Conservation (phyloP, 768 basidiomycete species). For the Stropharia rugosoannulata region DNA sequence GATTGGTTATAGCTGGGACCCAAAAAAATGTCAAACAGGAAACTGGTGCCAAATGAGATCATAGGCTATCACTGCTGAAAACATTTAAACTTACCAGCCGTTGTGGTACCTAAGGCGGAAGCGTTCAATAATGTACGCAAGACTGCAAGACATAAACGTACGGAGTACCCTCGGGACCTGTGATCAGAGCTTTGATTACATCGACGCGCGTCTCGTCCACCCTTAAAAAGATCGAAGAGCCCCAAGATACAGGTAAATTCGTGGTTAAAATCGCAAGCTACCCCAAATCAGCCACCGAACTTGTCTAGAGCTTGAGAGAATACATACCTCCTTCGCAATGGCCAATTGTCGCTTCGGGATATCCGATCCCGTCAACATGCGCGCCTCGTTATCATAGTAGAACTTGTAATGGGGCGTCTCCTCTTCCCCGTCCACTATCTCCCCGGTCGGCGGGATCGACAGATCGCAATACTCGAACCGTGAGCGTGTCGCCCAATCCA, state of each 20-base stretch:
- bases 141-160: slow-evolving; percentile 37
- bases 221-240: slow-evolving; percentile 89
- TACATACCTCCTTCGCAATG: slow-evolving; percentile 86
- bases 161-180: slow-evolving; percentile 93
- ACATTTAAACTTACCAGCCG: slow-evolving; percentile 68
- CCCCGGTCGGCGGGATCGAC: slow-evolving; percentile 35
- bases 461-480: slow-evolving; percentile 95
- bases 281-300: slow-evolving; percentile 3
- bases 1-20: slow-evolving; percentile 85
- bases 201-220: slow-evolving; percentile 93
- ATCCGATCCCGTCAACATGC: slow-evolving; percentile 81
- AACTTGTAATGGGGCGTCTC: slow-evolving; percentile 78
- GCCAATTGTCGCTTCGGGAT: slow-evolving; percentile 91
- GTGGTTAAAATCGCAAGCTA: slow-evolving; percentile 92
- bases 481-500: slow-evolving; percentile 79
- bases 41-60: slow-evolving; percentile 18
- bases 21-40: slow-evolving; percentile 89
- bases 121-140: slow-evolving; percentile 4
- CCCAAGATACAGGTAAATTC: slow-evolving; percentile 92
- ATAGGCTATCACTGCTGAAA: neutral
- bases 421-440: slow-evolving; percentile 29
- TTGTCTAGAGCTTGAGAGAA: neutral
- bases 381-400: slow-evolving; percentile 78
- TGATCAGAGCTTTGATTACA: slow-evolving; percentile 88
- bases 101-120: slow-evolving; percentile 68